phyloP scores from a whole-genome alignment of 371 early-diverging fungal genomes.

The Spiromyces aspiralis region DNA sequence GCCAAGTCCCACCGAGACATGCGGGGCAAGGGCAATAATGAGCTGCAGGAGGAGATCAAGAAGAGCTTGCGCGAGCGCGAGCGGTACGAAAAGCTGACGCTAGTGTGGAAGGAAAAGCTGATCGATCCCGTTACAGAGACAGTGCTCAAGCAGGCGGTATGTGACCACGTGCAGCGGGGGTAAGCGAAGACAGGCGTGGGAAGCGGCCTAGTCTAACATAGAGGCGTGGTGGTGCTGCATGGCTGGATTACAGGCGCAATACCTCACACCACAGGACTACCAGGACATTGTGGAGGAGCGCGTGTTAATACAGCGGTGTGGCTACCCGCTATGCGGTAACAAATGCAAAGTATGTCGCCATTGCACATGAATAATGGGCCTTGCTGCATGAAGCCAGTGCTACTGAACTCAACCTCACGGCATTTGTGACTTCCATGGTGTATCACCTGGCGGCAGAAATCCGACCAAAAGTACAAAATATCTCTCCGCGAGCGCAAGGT shows the following conservation, averaged over 20 bases:
- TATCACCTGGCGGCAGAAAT: neutral
- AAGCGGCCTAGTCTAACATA: too few relatives aligned
- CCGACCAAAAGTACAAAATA: conserved; percentile 7
- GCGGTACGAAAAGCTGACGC: conserved; percentile 7
- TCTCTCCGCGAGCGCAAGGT: conserved; percentile 14
- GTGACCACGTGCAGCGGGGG: neutral
- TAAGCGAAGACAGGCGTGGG: neutral
- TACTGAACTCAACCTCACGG: too few relatives aligned
- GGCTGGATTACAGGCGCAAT: conserved; percentile 4
- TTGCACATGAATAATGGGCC: too few relatives aligned
- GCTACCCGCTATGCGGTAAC: conserved; percentile 13
- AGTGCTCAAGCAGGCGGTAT: conserved; percentile 9
- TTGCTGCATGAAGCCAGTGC: too few relatives aligned
- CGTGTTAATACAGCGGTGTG: conserved; percentile 5
- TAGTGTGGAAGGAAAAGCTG: conserved; percentile 19
- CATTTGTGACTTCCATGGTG: too few relatives aligned
- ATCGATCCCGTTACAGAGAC: conserved; percentile 1
- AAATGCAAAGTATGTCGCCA: neutral
- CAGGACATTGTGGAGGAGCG: conserved; percentile 13
- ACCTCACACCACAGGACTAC: conserved; percentile 16
- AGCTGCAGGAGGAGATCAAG: conserved; percentile 2
- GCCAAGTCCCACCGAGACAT: too few relatives aligned
- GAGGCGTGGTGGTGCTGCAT: too few relatives aligned
- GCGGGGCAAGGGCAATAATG: conserved; percentile 2
- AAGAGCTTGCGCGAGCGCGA: conserved; percentile 9